Evolutionary conservation across 2,329 filamentous ascomycete species (phyloP).

Genomic region (Magnaporthales sp.): DNA sequence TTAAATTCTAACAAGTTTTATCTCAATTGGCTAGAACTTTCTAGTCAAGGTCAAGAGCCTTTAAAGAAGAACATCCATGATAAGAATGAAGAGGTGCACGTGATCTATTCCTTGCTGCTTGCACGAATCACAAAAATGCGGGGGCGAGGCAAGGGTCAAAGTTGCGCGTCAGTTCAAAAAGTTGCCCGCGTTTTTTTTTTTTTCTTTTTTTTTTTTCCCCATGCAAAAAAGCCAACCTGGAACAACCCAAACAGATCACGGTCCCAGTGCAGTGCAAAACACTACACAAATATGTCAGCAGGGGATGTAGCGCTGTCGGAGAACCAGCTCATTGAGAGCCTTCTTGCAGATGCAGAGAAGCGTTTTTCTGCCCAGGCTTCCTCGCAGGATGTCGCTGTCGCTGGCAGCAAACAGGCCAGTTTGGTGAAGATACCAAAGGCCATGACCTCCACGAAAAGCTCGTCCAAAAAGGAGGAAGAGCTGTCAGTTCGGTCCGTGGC

Average conservation of each 20-base stretch:
- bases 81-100: not conserved
- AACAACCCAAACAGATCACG: not conserved
- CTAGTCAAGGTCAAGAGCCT: no score
- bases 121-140: not conserved
- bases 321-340: constrained; percentile 23
- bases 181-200: not conserved
- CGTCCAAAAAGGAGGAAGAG: constrained; percentile 14
- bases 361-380: constrained; percentile 19
- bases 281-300: constrained; percentile 14
- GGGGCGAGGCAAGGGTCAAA: not conserved
- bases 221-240: not conserved
- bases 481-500: constrained; percentile 17
- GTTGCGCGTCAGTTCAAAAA: not conserved
- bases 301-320: constrained; percentile 20
- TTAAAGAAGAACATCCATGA: no score
- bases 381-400: constrained; percentile 9
- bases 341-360: constrained; percentile 29
- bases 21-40: not conserved
- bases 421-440: constrained; percentile 1
- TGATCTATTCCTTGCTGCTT: not conserved
- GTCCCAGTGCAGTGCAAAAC: not conserved
- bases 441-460: not conserved
- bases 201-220: not conserved
- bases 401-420: constrained; percentile 9
- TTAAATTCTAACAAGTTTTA: no score